These are phyloP conservation scores for Vaccinium darrowii DNA, from an alignment of 148 eudicot genomes.

Conservation along the genomic window DNA sequence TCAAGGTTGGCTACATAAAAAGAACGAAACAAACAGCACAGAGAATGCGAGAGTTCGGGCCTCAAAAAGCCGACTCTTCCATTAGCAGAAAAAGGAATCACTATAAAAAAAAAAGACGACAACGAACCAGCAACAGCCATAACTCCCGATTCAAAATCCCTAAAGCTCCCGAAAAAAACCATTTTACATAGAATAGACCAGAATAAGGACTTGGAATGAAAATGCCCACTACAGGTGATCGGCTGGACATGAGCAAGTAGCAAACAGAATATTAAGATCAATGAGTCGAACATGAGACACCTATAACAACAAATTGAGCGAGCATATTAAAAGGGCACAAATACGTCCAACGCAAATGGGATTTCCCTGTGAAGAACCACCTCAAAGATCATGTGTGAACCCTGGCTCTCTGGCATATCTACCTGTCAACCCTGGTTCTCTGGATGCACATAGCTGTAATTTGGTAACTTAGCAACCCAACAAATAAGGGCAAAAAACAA, in stretches of 20 bases:
- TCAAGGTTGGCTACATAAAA: background rate
- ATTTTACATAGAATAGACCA: background rate
- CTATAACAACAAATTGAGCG: background rate
- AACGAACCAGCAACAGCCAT: background rate
- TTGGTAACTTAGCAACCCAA: background rate
- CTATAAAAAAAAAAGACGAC: background rate
- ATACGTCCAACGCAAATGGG: background rate
- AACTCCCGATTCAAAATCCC: background rate
- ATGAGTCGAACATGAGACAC: background rate
- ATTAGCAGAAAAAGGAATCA: background rate
- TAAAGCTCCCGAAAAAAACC: background rate
- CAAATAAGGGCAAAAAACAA: background rate
- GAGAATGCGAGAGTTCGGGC: background rate
- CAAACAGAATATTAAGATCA: background rate
- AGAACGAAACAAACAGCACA: background rate
- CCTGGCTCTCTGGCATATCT: background rate
- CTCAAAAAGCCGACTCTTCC: background rate
- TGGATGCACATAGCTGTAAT: background rate
- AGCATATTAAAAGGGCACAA: background rate
- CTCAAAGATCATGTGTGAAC: slow-evolving; percentile 8
- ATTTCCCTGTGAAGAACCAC: slow-evolving; percentile 8
- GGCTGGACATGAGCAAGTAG: background rate
- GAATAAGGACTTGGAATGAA: background rate
- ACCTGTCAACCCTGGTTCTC: background rate
- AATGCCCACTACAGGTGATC: background rate